These are phyloP conservation scores for Yarrowia yakushimensis DNA, from an alignment of 805 yeast genomes.

Conservation along the genomic window DNA sequence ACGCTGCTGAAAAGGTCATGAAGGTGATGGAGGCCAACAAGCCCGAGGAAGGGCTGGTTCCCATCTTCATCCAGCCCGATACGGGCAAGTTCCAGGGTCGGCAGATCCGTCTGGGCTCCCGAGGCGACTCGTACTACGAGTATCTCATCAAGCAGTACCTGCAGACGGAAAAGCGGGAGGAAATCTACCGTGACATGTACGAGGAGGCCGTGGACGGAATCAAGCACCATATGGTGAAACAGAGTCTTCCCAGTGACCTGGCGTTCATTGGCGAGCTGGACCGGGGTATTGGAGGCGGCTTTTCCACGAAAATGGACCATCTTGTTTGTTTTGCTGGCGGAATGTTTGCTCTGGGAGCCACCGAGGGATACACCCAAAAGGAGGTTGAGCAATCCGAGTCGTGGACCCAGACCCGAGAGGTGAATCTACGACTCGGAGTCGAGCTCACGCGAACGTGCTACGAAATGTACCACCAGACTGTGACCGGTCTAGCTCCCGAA, in stretches of 20 bases:
- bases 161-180: slow-evolving; percentile 63
- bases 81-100: slow-evolving; percentile 64
- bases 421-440: slow-evolving; percentile 65
- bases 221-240: slow-evolving; percentile 57
- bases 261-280: slow-evolving; percentile 77
- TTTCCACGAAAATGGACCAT: slow-evolving; percentile 83
- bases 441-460: slow-evolving; percentile 79
- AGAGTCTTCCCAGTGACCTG: slow-evolving; percentile 59
- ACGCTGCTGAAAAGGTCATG: slow-evolving; percentile 70
- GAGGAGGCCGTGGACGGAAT: slow-evolving; percentile 75
- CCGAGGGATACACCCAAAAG: slow-evolving; percentile 59
- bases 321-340: slow-evolving; percentile 91
- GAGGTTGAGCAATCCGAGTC: slow-evolving; percentile 48
- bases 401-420: slow-evolving; percentile 59
- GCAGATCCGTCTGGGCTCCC: slow-evolving; percentile 75
- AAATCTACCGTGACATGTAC: slow-evolving; percentile 67
- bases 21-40: slow-evolving; percentile 60
- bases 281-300: slow-evolving; percentile 56
- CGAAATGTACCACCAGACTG: slow-evolving; percentile 70
- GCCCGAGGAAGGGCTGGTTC: slow-evolving; percentile 73
- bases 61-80: slow-evolving; percentile 73
- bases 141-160: slow-evolving; percentile 80
- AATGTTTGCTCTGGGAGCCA: slow-evolving; percentile 81
- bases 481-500: slow-evolving; percentile 83
- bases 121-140: slow-evolving; percentile 94